Conservation (phyloP, 106 monocot species). For the Dendrobium huoshanense region DNA sequence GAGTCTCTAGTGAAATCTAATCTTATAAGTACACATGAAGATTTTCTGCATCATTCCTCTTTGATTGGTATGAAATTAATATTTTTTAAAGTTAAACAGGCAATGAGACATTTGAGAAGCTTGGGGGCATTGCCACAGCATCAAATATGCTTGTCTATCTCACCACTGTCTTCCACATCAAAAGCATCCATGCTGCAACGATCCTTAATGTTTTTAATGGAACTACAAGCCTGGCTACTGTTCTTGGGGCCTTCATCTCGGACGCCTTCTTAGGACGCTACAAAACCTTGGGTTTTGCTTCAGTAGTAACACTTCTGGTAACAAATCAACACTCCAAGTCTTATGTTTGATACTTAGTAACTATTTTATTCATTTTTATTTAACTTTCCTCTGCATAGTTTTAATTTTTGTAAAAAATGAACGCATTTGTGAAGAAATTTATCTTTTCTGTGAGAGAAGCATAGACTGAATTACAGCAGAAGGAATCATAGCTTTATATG, state of each 20-base stretch:
- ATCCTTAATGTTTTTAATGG: conserved; percentile 43
- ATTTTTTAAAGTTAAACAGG: conserved; percentile 17
- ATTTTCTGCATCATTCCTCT: too few species aligned
- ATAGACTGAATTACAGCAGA: too few species aligned
- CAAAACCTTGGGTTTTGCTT: conserved; percentile 27
- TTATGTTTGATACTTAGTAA: neutral
- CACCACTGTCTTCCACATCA: conserved; percentile 51
- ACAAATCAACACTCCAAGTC: neutral
- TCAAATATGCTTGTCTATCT: conserved; percentile 53
- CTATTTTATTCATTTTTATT: too few species aligned
- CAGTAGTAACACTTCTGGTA: conserved; percentile 38
- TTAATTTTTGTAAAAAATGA: too few species aligned
- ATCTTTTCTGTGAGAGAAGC: too few species aligned
- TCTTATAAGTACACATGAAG: too few species aligned
- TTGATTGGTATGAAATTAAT: neutral
- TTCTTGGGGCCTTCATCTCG: conserved; percentile 49
- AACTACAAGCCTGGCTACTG: conserved; percentile 52
- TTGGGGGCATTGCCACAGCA: conserved; percentile 42
- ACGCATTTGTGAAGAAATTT: too few species aligned
- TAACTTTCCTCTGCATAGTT: too few species aligned
- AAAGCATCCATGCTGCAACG: conserved; percentile 32
- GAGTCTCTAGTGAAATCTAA: too few species aligned
- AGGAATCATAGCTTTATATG: too few species aligned
- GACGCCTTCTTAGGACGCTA: conserved; percentile 60
- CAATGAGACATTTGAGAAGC: conserved; percentile 66